Conservation (phyloP, 306 rosid species). For the Acacia crassicarpa region DNA sequence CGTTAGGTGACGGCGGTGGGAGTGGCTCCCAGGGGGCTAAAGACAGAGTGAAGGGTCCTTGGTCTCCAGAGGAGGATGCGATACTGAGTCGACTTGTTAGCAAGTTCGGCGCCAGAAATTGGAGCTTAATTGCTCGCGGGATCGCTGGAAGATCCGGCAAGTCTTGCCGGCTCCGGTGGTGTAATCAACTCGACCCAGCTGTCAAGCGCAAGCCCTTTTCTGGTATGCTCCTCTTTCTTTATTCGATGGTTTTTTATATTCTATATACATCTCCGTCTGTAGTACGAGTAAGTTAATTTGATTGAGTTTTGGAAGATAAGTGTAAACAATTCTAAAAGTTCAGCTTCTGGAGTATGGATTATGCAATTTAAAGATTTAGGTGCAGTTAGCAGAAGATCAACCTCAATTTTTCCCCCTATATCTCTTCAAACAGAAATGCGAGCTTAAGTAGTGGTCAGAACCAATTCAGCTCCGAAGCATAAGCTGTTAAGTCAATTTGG, state of each 20-base stretch:
- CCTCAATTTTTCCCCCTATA: neutral
- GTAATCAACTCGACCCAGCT: conserved; percentile 93
- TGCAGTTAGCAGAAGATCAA: neutral
- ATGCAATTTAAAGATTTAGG: neutral
- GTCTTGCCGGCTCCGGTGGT: conserved; percentile 96
- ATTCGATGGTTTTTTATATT: neutral
- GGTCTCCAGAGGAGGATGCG: conserved; percentile 95
- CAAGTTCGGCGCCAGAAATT: conserved; percentile 86
- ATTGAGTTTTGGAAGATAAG: neutral
- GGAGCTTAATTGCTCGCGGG: conserved; percentile 95
- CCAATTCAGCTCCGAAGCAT: neutral
- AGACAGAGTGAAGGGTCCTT: conserved; percentile 85
- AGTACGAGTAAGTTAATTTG: neutral
- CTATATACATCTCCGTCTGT: neutral
- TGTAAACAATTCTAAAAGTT: neutral
- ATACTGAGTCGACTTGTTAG: conserved; percentile 76
- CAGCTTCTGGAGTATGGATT: neutral
- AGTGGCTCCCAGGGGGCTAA: conserved; percentile 27
- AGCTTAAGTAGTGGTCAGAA: neutral
- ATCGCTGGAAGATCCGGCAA: conserved; percentile 90
- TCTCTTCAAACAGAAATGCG: neutral
- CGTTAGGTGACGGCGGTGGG: conserved; percentile 38
- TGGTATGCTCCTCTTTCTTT: conserved; percentile 35
- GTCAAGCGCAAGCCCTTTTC: conserved; percentile 93
- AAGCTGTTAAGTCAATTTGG: too few species aligned